A percentile compares a stretch with the other conserved stretches of the same genome.
Conservation (phyloP, 2,329 filamentous ascomycete genomes). For the Helotiales sp. region DNA sequence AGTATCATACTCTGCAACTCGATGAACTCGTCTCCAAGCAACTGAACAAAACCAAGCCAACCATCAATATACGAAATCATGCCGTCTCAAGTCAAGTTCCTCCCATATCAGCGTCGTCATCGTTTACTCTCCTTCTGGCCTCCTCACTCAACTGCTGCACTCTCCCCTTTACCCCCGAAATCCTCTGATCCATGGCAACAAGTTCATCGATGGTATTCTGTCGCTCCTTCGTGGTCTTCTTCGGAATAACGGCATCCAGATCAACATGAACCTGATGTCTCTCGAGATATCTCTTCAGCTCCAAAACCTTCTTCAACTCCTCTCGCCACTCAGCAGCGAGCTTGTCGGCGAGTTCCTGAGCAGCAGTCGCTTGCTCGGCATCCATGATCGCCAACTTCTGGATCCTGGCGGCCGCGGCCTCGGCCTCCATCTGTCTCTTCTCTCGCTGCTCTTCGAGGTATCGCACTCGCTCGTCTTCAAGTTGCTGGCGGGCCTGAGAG, state of each 20-base stretch:
- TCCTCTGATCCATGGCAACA: background rate
- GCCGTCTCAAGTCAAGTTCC: background rate
- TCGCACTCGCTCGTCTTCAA: background rate
- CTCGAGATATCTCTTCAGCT: background rate
- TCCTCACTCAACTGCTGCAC: background rate
- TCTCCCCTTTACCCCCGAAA: background rate
- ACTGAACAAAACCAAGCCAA: background rate
- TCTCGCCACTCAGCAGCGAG: constrained; percentile 9
- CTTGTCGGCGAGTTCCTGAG: constrained; percentile 4
- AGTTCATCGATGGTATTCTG: constrained; percentile 6
- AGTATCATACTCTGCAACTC: background rate
- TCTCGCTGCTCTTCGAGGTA: background rate
- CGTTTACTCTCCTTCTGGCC: background rate
- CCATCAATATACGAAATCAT: background rate
- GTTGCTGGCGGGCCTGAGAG: background rate
- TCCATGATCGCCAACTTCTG: background rate
- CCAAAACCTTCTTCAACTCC: constrained; percentile 10
- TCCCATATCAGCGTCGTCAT: background rate
- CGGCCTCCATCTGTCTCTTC: background rate
- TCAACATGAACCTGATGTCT: constrained; percentile 6
- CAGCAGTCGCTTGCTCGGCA: background rate
- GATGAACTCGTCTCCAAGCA: background rate
- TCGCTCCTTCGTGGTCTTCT: background rate
- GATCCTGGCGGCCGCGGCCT: background rate
- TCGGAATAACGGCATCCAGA: constrained; percentile 4